A percentile compares a stretch with the other conserved stretches of the same genome.
These are phyloP conservation scores for Penicillium sp. DNA, from an alignment of 2,329 filamentous ascomycete species.

Conservation along the genomic window DNA sequence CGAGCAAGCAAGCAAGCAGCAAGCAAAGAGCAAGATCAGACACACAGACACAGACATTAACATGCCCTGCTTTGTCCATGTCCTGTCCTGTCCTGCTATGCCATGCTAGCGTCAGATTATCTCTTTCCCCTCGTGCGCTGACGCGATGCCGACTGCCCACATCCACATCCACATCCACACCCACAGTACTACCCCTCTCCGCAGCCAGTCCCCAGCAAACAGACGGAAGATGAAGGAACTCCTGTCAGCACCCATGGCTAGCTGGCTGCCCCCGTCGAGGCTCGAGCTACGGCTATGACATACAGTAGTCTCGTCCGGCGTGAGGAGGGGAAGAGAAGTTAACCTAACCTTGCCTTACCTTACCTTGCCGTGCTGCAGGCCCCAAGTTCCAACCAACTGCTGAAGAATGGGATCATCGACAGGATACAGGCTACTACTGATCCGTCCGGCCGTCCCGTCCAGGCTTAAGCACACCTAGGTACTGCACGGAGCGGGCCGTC, in stretches of 20 bases:
- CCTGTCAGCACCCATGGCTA: constrained; percentile 10
- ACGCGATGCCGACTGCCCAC: not conserved
- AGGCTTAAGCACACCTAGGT: not conserved
- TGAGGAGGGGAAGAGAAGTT: not conserved
- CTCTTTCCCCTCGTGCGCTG: constrained; percentile 1
- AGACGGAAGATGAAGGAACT: not conserved
- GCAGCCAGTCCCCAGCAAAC: not conserved
- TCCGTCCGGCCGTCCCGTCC: not conserved
- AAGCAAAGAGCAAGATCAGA: not conserved
- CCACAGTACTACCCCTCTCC: not conserved
- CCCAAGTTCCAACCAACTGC: not conserved
- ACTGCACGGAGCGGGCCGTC: constrained; percentile 17
- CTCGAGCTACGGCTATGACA: not conserved
- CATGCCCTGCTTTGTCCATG: constrained; percentile 2
- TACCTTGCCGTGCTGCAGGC: not conserved
- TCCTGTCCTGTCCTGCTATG: constrained; percentile 7
- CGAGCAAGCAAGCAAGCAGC: not conserved
- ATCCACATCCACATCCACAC: not conserved
- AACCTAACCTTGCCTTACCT: not conserved
- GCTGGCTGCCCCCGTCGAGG: not conserved
- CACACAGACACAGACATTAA: not conserved
- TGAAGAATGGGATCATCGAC: constrained; percentile 6
- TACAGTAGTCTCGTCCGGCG: constrained; percentile 1
- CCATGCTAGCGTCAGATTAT: constrained; percentile 10
- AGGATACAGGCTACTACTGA: too few species aligned